These are phyloP conservation scores for Cutaneotrichosporon mucoides DNA, from an alignment of 1,284 basidiomycete species.

Conservation along the genomic window DNA sequence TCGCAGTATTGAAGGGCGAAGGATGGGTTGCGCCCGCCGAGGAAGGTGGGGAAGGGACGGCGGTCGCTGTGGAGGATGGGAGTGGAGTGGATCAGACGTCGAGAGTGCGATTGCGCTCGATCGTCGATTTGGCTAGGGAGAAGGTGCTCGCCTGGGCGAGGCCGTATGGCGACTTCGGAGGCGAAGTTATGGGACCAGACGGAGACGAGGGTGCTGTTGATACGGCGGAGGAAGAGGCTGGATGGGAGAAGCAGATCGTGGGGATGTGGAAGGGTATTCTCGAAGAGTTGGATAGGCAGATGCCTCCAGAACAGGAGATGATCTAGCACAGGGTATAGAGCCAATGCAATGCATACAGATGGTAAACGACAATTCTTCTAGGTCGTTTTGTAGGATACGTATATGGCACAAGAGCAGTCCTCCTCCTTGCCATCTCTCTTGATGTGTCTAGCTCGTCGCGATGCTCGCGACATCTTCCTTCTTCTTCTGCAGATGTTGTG, in stretches of 20 bases:
- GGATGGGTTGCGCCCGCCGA: slow-evolving; percentile 21
- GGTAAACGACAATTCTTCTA: not conserved
- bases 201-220: slow-evolving; percentile 13
- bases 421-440: not conserved
- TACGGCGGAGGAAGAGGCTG: not conserved
- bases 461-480: slow-evolving; percentile 12
- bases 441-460: not conserved
- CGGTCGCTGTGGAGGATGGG: not conserved
- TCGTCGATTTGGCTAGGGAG: slow-evolving; percentile 23
- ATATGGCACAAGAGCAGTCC: not conserved
- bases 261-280: slow-evolving; percentile 25
- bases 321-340: not conserved
- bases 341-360: slow-evolving; percentile 11
- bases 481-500: slow-evolving; percentile 21
- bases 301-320: not conserved
- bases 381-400: not conserved
- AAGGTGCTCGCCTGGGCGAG: slow-evolving; percentile 35
- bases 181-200: slow-evolving; percentile 13
- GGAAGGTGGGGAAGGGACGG: not conserved
- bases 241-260: slow-evolving; percentile 23
- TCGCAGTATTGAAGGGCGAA: slow-evolving; percentile 25
- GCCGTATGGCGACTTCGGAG: slow-evolving; percentile 32
- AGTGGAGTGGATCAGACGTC: slow-evolving; percentile 23
- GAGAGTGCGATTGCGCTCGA: slow-evolving; percentile 30
- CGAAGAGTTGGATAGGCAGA: slow-evolving; percentile 11